A percentile compares a stretch with the other conserved stretches of the same genome.
These are phyloP conservation scores for Jaltomata sinuosa DNA, from an alignment of 257 asterid genomes.

Conservation along the genomic window DNA sequence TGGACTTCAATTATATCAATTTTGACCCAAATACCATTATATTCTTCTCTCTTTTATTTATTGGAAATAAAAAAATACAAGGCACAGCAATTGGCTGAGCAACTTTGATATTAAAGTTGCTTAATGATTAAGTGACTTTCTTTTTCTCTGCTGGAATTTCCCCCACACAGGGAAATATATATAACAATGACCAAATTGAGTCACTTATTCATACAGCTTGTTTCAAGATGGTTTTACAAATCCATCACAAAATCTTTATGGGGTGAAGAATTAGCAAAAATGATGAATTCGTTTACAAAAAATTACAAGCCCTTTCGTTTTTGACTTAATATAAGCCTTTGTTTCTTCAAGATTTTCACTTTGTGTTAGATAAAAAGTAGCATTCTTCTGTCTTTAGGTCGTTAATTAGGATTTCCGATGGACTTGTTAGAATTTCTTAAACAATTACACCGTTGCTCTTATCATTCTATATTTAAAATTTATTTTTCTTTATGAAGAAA, in stretches of 20 bases:
- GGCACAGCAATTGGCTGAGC: neutral
- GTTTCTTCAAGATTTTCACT: neutral
- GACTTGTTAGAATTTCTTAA: too few species aligned
- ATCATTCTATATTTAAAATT: too few species aligned
- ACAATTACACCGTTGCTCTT: too few species aligned
- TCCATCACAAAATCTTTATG: neutral
- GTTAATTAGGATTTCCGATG: neutral
- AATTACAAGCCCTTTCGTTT: neutral
- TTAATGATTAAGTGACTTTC: neutral
- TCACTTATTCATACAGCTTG: neutral
- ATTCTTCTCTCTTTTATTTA: neutral
- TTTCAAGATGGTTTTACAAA: neutral
- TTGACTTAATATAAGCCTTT: neutral
- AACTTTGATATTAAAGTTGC: neutral
- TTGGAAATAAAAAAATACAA: too few species aligned
- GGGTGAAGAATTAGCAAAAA: neutral
- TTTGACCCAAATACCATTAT: neutral
- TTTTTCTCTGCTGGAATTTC: neutral
- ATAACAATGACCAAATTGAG: neutral
- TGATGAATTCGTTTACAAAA: neutral
- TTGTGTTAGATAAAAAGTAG: too few species aligned
- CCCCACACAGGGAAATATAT: neutral
- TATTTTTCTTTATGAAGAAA: too few species aligned
- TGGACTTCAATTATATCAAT: neutral
- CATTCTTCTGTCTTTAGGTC: neutral